Conservation (phyloP, 495 filamentous ascomycete species). For the Penicillium cataractarum region DNA sequence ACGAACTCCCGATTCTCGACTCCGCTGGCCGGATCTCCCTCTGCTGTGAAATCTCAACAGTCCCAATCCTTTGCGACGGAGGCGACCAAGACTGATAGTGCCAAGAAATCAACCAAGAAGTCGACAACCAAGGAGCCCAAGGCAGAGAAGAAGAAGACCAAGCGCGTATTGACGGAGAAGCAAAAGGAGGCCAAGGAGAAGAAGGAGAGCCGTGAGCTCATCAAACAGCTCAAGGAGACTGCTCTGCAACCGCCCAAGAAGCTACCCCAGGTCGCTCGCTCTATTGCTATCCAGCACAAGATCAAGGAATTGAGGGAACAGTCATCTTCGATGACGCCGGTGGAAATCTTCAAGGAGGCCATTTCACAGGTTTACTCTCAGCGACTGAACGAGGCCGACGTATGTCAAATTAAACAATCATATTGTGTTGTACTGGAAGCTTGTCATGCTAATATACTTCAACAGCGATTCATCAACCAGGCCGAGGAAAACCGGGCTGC, state of each 20-base stretch:
- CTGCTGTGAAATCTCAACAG: conserved; percentile 27
- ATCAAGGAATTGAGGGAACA: conserved; percentile 15
- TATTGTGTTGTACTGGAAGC: background rate
- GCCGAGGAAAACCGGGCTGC: conserved; percentile 51
- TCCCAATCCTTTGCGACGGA: conserved; percentile 33
- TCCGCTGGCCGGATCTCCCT: conserved; percentile 9
- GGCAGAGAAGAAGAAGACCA: conserved; percentile 27
- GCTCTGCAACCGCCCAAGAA: conserved; percentile 40
- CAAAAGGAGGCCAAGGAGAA: conserved; percentile 33
- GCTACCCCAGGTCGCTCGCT: conserved; percentile 18
- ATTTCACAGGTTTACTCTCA: conserved; percentile 14
- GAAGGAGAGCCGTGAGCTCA: conserved; percentile 17
- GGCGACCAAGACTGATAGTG: conserved; percentile 11
- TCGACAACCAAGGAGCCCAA: conserved; percentile 24
- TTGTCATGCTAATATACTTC: conserved; percentile 17
- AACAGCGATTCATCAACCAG: conserved; percentile 52
- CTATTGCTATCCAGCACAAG: conserved; percentile 30
- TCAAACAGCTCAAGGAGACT: conserved; percentile 37
- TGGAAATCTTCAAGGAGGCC: conserved; percentile 24
- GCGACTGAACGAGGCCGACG: conserved; percentile 32
- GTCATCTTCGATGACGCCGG: background rate
- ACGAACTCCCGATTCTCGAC: conserved; percentile 16
- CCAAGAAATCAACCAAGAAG: conserved; percentile 17
- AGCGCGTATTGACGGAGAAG: conserved; percentile 30
- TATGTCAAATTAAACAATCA: conserved; percentile 19